These are phyloP conservation scores for Aspergillus calidoustus DNA, from an alignment of 2,329 filamentous ascomycete species.

Conservation along the genomic window DNA sequence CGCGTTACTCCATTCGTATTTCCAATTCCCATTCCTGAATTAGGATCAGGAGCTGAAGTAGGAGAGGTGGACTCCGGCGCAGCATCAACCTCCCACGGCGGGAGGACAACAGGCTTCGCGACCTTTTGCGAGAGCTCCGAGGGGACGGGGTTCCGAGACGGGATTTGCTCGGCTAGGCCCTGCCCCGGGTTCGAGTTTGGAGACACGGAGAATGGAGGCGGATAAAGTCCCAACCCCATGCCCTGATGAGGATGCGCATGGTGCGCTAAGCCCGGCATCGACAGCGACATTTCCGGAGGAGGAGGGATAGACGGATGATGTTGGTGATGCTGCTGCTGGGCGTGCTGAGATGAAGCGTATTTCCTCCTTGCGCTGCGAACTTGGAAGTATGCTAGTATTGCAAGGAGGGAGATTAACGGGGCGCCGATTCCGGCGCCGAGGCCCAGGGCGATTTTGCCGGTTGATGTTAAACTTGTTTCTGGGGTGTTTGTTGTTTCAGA, in stretches of 20 bases:
- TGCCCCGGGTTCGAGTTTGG: no score
- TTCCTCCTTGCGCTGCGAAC: slow-evolving; percentile 1
- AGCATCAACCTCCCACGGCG: slow-evolving; percentile 2
- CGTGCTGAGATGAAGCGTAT: not conserved
- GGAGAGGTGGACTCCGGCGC: not conserved
- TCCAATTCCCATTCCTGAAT: not conserved
- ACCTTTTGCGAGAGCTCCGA: not conserved
- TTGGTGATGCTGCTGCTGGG: not conserved
- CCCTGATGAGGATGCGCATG: no score
- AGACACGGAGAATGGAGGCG: not conserved
- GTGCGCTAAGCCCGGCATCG: no score
- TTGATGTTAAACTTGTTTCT: slow-evolving; percentile 11
- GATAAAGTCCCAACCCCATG: not conserved
- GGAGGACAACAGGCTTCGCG: not conserved
- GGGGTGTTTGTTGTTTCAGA: not conserved
- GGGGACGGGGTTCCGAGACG: not conserved
- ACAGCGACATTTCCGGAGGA: no score
- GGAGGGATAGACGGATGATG: not conserved
- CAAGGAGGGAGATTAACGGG: slow-evolving; percentile 11
- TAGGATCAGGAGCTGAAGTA: not conserved
- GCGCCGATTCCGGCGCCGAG: slow-evolving; percentile 15
- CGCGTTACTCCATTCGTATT: not conserved
- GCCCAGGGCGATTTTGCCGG: slow-evolving; percentile 15
- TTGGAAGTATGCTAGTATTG: slow-evolving; percentile 15
- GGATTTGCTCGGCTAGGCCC: no score